Base-by-base conservation (phyloP, 2,329 filamentous ascomycete genomes). In the Ophiostoma fasciatum region DNA sequence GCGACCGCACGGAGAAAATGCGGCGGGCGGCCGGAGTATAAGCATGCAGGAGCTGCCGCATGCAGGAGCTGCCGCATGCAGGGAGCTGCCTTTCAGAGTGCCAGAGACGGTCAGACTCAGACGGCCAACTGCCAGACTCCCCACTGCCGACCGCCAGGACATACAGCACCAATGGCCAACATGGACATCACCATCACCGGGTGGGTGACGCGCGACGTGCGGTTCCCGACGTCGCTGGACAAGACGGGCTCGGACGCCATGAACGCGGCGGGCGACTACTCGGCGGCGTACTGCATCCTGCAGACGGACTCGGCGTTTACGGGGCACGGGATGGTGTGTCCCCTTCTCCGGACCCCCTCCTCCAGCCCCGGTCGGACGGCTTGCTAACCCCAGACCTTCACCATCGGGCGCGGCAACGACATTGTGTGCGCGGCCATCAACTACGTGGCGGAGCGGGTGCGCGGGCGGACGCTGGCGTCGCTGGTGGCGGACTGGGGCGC, bases 181-280 rank as follows among this genome's bases (percentile, higher is more conserved):
- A n/a, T n/a, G n/a, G 70, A 77, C 48, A 65, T 83, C 49, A 82
- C 73, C 40, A 82, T 84, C 52, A 83, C 76, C 37, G 71, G 75
- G 44, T 83, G 74, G 64, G 63, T 61, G 46, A 80, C 77, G 40
- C 68, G 76, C 52, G 79, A 84, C 61, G 77, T 84, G 54, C 74
- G 79, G 48, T 84, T 84, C 55, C 79, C 79, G 57, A 94, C 85
- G n/a, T 94, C 85, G 28, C 74, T 94, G 42, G 84, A 93, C 61
- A 90, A 88, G 63, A 93, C 84, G n/a, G 85, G 85, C 50, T 92
- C 83, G 8, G 87, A 94, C 71, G 87, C 88, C 51, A 94, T 94
- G 87, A 94, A 94, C 53, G 81, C 82, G 4, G 84, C 85, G 3
- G 82, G 84, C 42, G 84, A 94, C 59, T 94, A 94, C 61, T 93